Evolutionary conservation across 2,329 filamentous ascomycete genomes (phyloP), one percentile per base, ranked within the genome.

Genomic region (Botrytis elliptica): DNA sequence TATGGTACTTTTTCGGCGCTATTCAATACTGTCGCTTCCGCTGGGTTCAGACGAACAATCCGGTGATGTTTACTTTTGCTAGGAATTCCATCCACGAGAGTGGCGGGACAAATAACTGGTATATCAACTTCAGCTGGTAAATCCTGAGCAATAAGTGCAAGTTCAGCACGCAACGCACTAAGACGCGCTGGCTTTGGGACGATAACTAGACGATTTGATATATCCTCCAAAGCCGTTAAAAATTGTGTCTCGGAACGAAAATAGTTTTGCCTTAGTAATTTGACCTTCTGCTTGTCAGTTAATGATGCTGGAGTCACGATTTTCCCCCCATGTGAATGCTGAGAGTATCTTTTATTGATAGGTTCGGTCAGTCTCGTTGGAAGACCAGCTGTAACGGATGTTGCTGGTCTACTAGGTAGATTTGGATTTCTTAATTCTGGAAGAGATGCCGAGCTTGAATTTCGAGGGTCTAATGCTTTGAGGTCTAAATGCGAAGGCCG

Each of bases 1-100:
- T 94, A 96, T 1, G 93, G 93, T 63, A 96, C 93, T 80, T 94
- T 92, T 81, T 96, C 93, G 7, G 93, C 93, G 81, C 93, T 96
- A 82, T 96, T 96, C 70, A 96, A 84, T 72, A 95, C 93, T 0
- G 93, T 95, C 9, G 93, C 91, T 82, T 96, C 93, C 1, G 92
- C 92, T 10, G 93, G 93, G 79, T 95, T 96, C 68, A 96, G 86
- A 55, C 93, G 89, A 64, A 96, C 93, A 74, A 96, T 94, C 52
- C 93, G 89, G 80, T 96, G 93, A 81, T 96, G 93, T 72, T 88
- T 89, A 79, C 93, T 95, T 80, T 89, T 90, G 40, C 91, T 89
- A 3, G 92, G 89, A n/a, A 89, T 88, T 36, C 93, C 92, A 82
- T 93, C 88, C 18, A 92, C 87, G 67, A 95, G 83, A 0, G 90